Base-by-base conservation (phyloP, 306 rosid genomes). In the Senna tora region DNA sequence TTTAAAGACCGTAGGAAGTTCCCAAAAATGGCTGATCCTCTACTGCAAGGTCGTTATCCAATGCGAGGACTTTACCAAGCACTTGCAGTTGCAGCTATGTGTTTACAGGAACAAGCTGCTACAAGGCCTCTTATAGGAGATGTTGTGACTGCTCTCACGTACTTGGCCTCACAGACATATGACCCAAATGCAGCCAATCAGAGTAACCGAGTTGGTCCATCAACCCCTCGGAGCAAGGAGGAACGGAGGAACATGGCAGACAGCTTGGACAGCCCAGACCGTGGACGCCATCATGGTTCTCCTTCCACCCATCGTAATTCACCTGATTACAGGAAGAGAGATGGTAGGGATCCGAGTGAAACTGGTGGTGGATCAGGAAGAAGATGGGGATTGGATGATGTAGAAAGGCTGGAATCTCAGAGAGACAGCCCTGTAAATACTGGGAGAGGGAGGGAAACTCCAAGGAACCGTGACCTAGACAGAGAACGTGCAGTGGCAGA, bases 401-500 rank as follows among this genome's bases (percentile, higher is more conserved):
- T 77, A 22, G 97, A 94, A 55, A 79, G 85, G 61, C 88, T 70
- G n/a, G 98, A 87, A 5, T 89, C 94, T 43, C 94, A 82, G 79
- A 87, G 88, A 67, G 89, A 83, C 50, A 95, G 97, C 84, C 99
- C 99, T 25, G 80, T 76, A 68, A 84, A 80, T 83, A 83, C 90
- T 21, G 99, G 90, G 80, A 88, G 92, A 88, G 85, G 78, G 30
- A 84, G 97, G 66, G 98, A 90, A 75, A 87, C 85, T 25, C 88
- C 83, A 5, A 87, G 96, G 85, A 92, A 88, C 81, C 99, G 97
- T 0, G 96, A 95, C 83, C 76, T 95, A 30, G 96, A 95, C 67
- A 70, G 99, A 80, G 99, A 95, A 58, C 93, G 97, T 10, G 97
- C 92, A 0, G 99, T 95, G 17, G 99, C 99, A 6, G 99, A 91